phyloP scores from a whole-genome alignment of 176 grass and related monocot species.

The Carex littledalei region DNA sequence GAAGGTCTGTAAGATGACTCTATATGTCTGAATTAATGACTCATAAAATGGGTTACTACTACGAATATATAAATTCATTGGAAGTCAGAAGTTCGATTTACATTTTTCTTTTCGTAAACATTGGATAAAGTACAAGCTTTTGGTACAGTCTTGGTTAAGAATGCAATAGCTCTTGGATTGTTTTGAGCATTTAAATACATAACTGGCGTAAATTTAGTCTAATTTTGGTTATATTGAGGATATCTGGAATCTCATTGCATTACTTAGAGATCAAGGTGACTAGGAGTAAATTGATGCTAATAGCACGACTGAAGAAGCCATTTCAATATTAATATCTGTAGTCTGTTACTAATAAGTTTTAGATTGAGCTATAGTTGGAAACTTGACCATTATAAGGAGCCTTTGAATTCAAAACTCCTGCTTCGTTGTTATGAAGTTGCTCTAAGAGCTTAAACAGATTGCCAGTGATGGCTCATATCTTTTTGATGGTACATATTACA shows the following conservation, averaged over 20 bases:
- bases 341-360: background rate
- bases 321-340: background rate
- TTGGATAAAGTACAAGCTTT: background rate
- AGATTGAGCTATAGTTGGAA: background rate
- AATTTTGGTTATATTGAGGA: background rate
- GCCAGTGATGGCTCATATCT: background rate
- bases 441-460: background rate
- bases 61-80: background rate
- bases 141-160: background rate
- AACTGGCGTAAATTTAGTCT: background rate
- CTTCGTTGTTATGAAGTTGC: background rate
- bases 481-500: conserved; percentile 4
- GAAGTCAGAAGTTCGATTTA: background rate
- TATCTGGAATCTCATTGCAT: background rate
- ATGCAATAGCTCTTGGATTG: background rate
- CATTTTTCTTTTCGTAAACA: background rate
- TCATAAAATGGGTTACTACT: background rate
- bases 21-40: background rate
- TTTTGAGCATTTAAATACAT: background rate
- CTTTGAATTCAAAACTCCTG: background rate
- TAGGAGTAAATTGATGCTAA: background rate
- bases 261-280: background rate
- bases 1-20: conserved; percentile 36
- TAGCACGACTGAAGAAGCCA: background rate
- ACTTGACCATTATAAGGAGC: background rate